A percentile compares a stretch with the other conserved stretches of the same genome.
phyloP scores from a whole-genome alignment of 1,284 basidiomycete species.

The Hemileia vastatrix region DNA sequence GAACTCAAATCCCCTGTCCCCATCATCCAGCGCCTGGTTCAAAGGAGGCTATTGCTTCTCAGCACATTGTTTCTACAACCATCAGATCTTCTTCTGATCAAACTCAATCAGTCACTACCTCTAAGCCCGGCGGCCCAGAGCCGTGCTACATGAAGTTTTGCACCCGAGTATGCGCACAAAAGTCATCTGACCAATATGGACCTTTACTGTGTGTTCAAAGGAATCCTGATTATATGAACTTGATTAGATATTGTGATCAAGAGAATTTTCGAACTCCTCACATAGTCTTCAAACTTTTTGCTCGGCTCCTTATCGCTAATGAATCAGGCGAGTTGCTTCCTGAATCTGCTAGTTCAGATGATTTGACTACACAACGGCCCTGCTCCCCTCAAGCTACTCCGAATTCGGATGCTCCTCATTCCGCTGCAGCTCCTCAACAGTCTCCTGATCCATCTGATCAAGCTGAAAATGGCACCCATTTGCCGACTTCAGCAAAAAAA shows the following conservation, averaged over 20 bases:
- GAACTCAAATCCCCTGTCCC: constrained; percentile 14
- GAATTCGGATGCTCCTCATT: too few species aligned
- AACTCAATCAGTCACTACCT: constrained; percentile 16
- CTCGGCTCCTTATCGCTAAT: constrained; percentile 22
- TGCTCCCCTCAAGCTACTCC: too few species aligned
- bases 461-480: too few species aligned
- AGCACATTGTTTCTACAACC: constrained; percentile 17
- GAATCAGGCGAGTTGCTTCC: constrained; percentile 11
- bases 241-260: constrained; percentile 12
- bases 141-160: constrained; percentile 23
- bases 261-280: constrained; percentile 22
- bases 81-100: constrained; percentile 4
- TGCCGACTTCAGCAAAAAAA: constrained; percentile 7
- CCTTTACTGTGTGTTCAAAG: constrained; percentile 20
- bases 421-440: too few species aligned
- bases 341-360: constrained; percentile 7
- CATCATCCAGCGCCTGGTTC: constrained; percentile 24
- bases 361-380: too few species aligned
- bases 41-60: constrained; percentile 22
- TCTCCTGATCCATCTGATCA: too few species aligned
- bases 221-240: constrained; percentile 23
- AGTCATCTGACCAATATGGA: constrained; percentile 17
- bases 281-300: constrained; percentile 24
- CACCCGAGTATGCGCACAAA: constrained; percentile 22
- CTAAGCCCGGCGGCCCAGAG: constrained; percentile 20